Percentiles rank a stretch among this genome's conserved stretches.
Evolutionary conservation across 169 alveolate species (phyloP).

Genomic region (Eimeria necatrix): DNA sequence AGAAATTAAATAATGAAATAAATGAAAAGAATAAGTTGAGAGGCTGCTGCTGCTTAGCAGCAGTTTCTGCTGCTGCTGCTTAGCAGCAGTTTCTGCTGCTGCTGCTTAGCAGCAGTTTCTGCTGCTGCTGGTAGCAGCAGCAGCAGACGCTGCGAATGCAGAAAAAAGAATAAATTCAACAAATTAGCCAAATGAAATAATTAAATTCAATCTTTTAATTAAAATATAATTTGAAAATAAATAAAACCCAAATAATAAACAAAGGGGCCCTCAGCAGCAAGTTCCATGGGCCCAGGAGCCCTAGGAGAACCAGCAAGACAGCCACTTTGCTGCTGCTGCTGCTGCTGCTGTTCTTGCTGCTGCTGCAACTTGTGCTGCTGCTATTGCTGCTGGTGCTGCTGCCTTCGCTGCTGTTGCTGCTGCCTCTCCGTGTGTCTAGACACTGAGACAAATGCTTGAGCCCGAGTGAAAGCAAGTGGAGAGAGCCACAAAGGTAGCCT

Average conservation of each 20-base stretch:
- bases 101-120: background rate
- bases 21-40: no score
- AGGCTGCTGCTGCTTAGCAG: background rate
- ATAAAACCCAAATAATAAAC: no score
- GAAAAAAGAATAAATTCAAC: background rate
- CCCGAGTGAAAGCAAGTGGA: no score
- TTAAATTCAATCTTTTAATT: no score
- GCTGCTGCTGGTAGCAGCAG: background rate
- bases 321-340: background rate
- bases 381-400: background rate
- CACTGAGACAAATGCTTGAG: no score
- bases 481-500: no score
- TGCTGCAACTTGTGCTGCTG: background rate
- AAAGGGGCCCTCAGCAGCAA: no score
- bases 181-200: no score
- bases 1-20: background rate
- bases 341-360: background rate
- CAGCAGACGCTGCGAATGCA: background rate
- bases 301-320: no score
- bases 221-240: no score
- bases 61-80: background rate
- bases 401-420: background rate
- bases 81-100: background rate
- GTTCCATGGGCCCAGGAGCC: no score
- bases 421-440: no score